Evolutionary conservation across 192 early-diverging fungal genomes (phyloP), one percentile per base, ranked within the genome.

Genomic region (Gaertneriomyces sp.): DNA sequence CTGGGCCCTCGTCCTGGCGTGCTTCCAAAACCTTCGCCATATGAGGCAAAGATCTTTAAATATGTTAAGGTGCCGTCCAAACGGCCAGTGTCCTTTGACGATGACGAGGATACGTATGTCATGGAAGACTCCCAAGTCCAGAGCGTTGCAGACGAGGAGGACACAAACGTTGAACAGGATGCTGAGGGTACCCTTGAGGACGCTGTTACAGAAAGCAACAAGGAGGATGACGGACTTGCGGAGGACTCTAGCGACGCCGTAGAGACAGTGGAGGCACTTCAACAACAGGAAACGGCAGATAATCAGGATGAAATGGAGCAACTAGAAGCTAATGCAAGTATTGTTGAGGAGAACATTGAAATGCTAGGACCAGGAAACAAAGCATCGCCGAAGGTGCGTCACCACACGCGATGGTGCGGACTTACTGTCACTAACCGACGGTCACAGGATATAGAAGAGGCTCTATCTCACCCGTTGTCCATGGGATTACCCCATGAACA

Each of bases 341-440:
- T 57, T 57, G 55, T 57, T 5, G 38, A 57, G 16, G 55, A 57
- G 55, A 33, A 16, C 14, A 57, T 57, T 57, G 55, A 57, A 33
- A 57, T 57, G 55, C 33, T 38, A 19, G 55, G 55, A 8, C 17
- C 55, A 14, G 55, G 55, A 33, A 57, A 33, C 25, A 33, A 1
- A 2, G 25, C 25, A 33, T 33, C 25, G 25, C 25, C 25, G 25
- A 33, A 33, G 25, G 25, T 33, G 25, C 25, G 25, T 33, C 2
- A 33, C 25, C 2, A 0, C 25, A 33, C 2, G 25, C 25, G 25
- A 0, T 33, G 25, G 25, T 2, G 25, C 25, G 25, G 25, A 33
- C 2, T 33, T 33, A 2, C 25, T 33, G 25, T 33, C 25, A 33
- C 25, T 33, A 33, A 33, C 25, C 0, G 25, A 33, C 25, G 25